Conservation (phyloP, 1,284 basidiomycete genomes). For the Moesziomyces globuligerus region DNA sequence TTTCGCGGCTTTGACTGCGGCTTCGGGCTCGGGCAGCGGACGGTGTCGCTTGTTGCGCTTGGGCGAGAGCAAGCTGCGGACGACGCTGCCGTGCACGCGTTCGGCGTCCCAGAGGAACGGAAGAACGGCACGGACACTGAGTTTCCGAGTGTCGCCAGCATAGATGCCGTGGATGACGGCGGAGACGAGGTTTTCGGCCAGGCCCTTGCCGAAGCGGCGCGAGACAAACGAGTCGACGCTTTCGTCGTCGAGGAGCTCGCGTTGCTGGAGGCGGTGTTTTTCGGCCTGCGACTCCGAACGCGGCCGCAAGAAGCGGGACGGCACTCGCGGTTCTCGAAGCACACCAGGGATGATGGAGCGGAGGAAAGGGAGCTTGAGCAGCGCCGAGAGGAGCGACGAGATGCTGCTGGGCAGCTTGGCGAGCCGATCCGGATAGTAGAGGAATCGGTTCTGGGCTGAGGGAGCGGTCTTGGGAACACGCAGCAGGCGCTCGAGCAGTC, state of each 20-base stretch:
- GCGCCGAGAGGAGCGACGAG: constrained; percentile 64
- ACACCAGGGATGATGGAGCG: constrained; percentile 40
- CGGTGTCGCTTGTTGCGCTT: constrained; percentile 46
- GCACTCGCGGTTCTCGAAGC: constrained; percentile 73
- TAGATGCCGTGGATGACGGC: constrained; percentile 93
- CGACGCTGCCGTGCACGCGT: constrained; percentile 76
- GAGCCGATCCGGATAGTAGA: constrained; percentile 75
- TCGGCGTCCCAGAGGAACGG: constrained; percentile 78
- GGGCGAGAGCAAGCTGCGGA: constrained; percentile 73
- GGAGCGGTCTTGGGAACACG: constrained; percentile 75
- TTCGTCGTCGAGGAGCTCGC: constrained; percentile 73
- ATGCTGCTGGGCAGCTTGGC: constrained; percentile 71
- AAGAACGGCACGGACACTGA: constrained; percentile 83
- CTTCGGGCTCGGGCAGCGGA: constrained; percentile 21
- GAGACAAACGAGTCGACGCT: constrained; percentile 81
- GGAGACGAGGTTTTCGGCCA: constrained; percentile 81
- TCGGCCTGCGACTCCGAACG: constrained; percentile 66
- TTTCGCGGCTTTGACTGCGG: constrained; percentile 14
- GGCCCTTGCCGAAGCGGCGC: constrained; percentile 77
- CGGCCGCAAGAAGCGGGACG: constrained; percentile 62
- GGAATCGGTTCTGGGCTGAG: constrained; percentile 79
- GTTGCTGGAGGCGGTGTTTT: constrained; percentile 51
- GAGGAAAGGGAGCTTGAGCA: constrained; percentile 57
- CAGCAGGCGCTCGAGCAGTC: constrained; percentile 73
- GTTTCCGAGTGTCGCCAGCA: constrained; percentile 79